phyloP scores from a whole-genome alignment of 768 basidiomycete species.

The Fomitopsis serialis region DNA sequence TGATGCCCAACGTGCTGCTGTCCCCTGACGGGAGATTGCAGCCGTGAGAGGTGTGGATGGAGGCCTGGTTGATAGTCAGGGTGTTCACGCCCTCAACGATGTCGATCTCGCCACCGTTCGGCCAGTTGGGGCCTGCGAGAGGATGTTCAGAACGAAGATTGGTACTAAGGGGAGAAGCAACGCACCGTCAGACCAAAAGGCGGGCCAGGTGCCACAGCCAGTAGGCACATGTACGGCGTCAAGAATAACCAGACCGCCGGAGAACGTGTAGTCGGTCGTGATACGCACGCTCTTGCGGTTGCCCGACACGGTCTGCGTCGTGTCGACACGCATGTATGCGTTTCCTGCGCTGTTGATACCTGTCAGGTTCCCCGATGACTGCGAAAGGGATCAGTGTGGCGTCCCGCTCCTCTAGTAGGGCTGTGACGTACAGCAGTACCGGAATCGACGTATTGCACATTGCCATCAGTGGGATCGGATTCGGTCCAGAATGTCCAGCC shows the following conservation, averaged over 20 bases:
- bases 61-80: conserved; percentile 77
- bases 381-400: not conserved
- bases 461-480: conserved; percentile 75
- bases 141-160: too few species aligned
- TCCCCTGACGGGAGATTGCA: conserved; percentile 54
- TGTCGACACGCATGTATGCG: conserved; percentile 87
- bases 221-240: conserved; percentile 88
- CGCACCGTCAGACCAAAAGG: conserved; percentile 36
- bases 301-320: conserved; percentile 62
- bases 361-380: conserved; percentile 47
- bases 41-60: conserved; percentile 72
- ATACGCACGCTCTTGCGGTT: conserved; percentile 79
- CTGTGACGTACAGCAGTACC: conserved; percentile 44
- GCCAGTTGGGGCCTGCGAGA: conserved; percentile 69
- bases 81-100: conserved; percentile 81
- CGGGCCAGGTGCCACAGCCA: conserved; percentile 85
- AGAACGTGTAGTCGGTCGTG: conserved; percentile 53
- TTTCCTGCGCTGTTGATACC: conserved; percentile 67
- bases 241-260: conserved; percentile 68
- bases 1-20: conserved; percentile 43
- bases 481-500: conserved; percentile 71
- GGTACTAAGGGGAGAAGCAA: too few species aligned
- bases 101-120: conserved; percentile 71
- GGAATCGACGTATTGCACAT: conserved; percentile 63
- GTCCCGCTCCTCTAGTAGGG: not conserved